Evolutionary conservation across 306 rosid genomes (phyloP).

Genomic region (Ormosia semicastrata): DNA sequence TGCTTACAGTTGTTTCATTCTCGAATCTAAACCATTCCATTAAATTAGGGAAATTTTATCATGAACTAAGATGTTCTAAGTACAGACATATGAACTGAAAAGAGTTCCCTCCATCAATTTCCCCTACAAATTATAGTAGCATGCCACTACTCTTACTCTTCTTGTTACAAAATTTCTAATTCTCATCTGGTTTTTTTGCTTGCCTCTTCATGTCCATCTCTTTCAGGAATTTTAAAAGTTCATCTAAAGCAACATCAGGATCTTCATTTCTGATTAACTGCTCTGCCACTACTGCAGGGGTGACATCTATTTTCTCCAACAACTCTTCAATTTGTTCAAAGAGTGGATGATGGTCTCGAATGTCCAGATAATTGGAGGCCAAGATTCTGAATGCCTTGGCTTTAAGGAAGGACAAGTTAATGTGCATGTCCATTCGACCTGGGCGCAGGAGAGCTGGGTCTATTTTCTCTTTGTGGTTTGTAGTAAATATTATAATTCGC

Average conservation of each 20-base stretch:
- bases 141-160: no score
- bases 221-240: constrained; percentile 34
- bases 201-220: neutral
- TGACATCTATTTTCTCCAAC: constrained; percentile 33
- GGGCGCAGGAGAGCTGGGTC: constrained; percentile 59
- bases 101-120: no score
- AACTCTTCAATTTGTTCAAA: constrained; percentile 33
- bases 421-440: constrained; percentile 68
- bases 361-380: constrained; percentile 46
- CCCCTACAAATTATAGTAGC: no score
- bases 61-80: no score
- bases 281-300: constrained; percentile 58
- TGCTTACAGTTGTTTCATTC: no score
- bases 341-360: constrained; percentile 15
- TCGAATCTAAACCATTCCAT: no score
- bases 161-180: no score
- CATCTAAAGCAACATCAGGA: constrained; percentile 27
- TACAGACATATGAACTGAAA: no score
- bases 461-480: constrained; percentile 54
- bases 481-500: constrained; percentile 55
- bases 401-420: constrained; percentile 51
- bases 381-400: constrained; percentile 35
- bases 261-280: constrained; percentile 54
- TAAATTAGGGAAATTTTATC: no score
- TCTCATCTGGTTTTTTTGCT: neutral